phyloP scores from a whole-genome alignment of 768 basidiomycete genomes.

The Mrakia gelida region DNA sequence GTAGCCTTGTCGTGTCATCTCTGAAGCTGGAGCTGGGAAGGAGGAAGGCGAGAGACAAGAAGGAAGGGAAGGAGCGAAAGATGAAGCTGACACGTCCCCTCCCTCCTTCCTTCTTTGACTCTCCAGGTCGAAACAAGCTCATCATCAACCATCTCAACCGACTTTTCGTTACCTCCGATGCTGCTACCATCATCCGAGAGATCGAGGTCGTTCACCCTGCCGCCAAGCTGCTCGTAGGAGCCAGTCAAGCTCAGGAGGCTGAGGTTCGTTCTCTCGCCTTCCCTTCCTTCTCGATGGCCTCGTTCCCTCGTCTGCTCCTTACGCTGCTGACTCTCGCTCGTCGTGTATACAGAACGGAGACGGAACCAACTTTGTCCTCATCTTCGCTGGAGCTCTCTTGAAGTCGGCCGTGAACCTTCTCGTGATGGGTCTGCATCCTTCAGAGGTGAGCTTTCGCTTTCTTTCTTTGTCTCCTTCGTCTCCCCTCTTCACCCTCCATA shows the following conservation, averaged over 20 bases:
- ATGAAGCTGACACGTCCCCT: slow-evolving; percentile 15
- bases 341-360: slow-evolving; percentile 74
- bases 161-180: slow-evolving; percentile 96
- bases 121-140: slow-evolving; percentile 85
- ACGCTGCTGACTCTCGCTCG: slow-evolving; percentile 11
- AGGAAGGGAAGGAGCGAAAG: not conserved
- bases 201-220: slow-evolving; percentile 98
- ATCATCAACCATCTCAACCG: slow-evolving; percentile 94
- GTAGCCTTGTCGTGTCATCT: slow-evolving; percentile 38
- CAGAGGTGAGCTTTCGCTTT: slow-evolving; percentile 37
- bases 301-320: not conserved
- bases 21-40: not conserved
- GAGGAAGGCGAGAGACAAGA: not conserved
- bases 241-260: slow-evolving; percentile 88
- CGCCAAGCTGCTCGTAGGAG: slow-evolving; percentile 98
- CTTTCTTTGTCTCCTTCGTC: not conserved
- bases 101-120: slow-evolving; percentile 3
- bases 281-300: not conserved
- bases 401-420: slow-evolving; percentile 89
- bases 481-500: not conserved
- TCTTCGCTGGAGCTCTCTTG: slow-evolving; percentile 88
- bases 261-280: slow-evolving; percentile 58
- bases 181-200: slow-evolving; percentile 95
- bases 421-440: slow-evolving; percentile 94
- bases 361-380: slow-evolving; percentile 90